Evolutionary conservation across 768 basidiomycete genomes (phyloP), one percentile per base, ranked within the genome.

Genomic region (Russula sp.): DNA sequence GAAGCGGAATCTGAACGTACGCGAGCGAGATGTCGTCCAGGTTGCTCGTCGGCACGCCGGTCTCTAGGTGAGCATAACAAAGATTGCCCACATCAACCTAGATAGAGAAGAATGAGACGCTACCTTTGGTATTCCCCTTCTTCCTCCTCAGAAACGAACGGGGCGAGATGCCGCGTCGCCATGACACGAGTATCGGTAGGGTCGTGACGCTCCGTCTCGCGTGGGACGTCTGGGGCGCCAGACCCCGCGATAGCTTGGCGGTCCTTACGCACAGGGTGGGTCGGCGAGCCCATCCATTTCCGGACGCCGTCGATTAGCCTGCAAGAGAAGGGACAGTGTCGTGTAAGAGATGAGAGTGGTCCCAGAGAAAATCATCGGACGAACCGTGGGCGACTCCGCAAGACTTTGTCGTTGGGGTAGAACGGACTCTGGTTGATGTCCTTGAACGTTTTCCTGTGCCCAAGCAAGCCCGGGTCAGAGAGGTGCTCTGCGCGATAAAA

Each of bases 281-380:
- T 76, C 49, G 80, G 79, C 1, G 86, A 78, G 10, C 84, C 79
- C 57, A 92, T 91, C 89, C 88, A 91, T 18, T 84, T 81, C 34
- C 87, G 80, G 10, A 92, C 86, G 32, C 89, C 90, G 64, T 87
- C 86, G 63, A 92, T 88, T 57, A 91, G 77, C 59, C 89, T 91
- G 64, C 4, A 13, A 32, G 22, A 2, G 11, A 2, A 50, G 31
- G 49, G 27, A 3, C 27, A 27, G 27, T 27, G 27, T 27, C 27
- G 27, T 27, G 27, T 47, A 34, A 47, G 51, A 13, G 32, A 39
- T 4, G 45, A 35, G 50, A 52, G 42, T 42, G 22, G 16, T 6
- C 50, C 32, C 10, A 14, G 18, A 51, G 31, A 14, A 20, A 9
- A 44, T 72, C 48, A 68, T 13, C 34, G 16, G 47, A 57, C 56